phyloP scores from a whole-genome alignment of 805 yeast genomes.

The Starmerella asiatica region DNA sequence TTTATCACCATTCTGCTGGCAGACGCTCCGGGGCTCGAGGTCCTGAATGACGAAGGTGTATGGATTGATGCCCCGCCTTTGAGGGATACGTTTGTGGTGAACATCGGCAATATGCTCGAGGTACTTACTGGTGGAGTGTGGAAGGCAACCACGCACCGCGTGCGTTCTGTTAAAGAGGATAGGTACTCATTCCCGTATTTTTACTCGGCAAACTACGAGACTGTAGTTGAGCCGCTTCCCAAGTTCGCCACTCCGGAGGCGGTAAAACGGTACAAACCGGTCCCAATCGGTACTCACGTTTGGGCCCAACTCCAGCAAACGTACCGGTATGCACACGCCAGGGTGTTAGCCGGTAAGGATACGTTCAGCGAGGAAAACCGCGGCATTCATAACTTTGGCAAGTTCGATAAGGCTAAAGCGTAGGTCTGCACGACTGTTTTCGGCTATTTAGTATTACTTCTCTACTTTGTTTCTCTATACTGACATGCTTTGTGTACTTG shows the following conservation, averaged over 20 bases:
- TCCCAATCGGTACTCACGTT: constrained; percentile 8
- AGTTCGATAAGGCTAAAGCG: no score
- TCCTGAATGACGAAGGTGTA: constrained; percentile 40
- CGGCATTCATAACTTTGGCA: no score
- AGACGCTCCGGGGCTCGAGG: constrained; percentile 40
- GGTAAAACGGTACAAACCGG: background rate
- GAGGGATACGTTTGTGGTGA: constrained; percentile 39
- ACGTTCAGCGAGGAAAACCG: no score
- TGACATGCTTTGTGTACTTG: no score
- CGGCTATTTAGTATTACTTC: no score
- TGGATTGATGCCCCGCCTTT: constrained; percentile 46
- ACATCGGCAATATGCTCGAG: constrained; percentile 49
- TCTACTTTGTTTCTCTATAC: no score
- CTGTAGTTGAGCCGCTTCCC: constrained; percentile 8
- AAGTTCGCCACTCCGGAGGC: constrained; percentile 2
- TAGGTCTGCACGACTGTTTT: no score
- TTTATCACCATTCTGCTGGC: constrained; percentile 38
- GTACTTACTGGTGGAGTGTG: constrained; percentile 46
- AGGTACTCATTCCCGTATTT: constrained; percentile 22
- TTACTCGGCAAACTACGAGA: constrained; percentile 7
- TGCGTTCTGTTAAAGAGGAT: constrained; percentile 32
- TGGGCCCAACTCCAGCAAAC: constrained; percentile 10
- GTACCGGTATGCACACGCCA: no score
- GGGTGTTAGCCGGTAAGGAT: no score
- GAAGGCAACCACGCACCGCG: constrained; percentile 47